These are phyloP conservation scores for Rhododendron williamsianum DNA, from an alignment of 148 eudicot species.

Conservation along the genomic window DNA sequence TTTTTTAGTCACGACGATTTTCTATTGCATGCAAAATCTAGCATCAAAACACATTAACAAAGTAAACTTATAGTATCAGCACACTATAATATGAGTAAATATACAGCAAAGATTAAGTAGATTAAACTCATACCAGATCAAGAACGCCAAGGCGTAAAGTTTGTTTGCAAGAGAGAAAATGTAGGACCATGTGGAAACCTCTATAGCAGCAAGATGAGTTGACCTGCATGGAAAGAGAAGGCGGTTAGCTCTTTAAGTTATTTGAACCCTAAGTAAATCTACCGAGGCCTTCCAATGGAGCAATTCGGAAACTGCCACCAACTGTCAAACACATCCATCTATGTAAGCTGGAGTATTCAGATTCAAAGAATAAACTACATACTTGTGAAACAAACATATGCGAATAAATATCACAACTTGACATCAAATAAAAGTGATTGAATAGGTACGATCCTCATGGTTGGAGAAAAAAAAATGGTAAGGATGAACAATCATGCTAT, in stretches of 20 bases:
- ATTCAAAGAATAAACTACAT: not conserved
- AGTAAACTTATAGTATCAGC: too few species aligned
- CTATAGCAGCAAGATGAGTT: not conserved
- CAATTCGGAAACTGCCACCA: not conserved
- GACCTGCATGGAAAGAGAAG: not conserved
- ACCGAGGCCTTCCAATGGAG: not conserved
- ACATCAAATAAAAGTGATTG: too few species aligned
- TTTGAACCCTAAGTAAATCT: not conserved
- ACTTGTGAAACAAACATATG: not conserved
- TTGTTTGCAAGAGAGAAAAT: not conserved
- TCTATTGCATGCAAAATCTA: too few species aligned
- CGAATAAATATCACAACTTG: too few species aligned
- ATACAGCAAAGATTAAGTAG: too few species aligned
- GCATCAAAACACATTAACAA: too few species aligned
- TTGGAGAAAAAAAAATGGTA: not conserved
- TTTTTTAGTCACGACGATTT: too few species aligned
- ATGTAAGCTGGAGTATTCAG: not conserved
- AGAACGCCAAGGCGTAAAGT: not conserved
- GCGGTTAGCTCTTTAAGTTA: not conserved
- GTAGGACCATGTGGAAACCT: not conserved
- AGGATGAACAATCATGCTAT: not conserved
- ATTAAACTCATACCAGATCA: not conserved
- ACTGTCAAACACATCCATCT: not conserved
- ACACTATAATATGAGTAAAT: too few species aligned
- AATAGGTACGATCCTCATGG: not conserved